phyloP scores from a whole-genome alignment of 2,329 filamentous ascomycete species.

The Claviceps cyperi region DNA sequence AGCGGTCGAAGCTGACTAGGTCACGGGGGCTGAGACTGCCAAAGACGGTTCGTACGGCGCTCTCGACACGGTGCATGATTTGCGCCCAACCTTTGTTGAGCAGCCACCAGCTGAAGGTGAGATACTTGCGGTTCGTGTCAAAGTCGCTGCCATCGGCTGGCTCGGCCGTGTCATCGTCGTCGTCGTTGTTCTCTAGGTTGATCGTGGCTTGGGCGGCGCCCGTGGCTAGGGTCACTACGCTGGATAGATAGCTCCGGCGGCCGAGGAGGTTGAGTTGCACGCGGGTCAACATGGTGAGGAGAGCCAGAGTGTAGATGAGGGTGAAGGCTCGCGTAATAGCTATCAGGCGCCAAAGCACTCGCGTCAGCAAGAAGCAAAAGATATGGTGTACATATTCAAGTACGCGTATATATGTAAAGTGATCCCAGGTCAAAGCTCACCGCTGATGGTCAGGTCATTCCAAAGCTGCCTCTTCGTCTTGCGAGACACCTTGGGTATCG shows the following conservation, averaged over 20 bases:
- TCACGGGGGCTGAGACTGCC: slow-evolving; percentile 80
- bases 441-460: slow-evolving; percentile 94
- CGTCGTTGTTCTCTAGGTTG: slow-evolving; percentile 83
- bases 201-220: slow-evolving; percentile 63
- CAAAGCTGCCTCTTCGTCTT: slow-evolving; percentile 88
- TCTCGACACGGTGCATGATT: slow-evolving; percentile 65
- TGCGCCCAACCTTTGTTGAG: slow-evolving; percentile 81
- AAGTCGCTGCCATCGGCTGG: slow-evolving; percentile 85
- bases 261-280: slow-evolving; percentile 96
- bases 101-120: slow-evolving; percentile 97
- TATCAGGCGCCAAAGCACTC: not conserved
- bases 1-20: slow-evolving; percentile 64
- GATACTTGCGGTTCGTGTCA: slow-evolving; percentile 85
- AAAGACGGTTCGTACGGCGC: slow-evolving; percentile 81
- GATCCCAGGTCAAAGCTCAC: slow-evolving; percentile 33
- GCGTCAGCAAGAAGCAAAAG: not conserved
- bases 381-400: not conserved
- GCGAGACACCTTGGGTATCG: slow-evolving; percentile 31
- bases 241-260: slow-evolving; percentile 87
- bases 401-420: not conserved
- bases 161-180: slow-evolving; percentile 55
- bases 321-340: slow-evolving; percentile 86
- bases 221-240: slow-evolving; percentile 79
- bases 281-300: slow-evolving; percentile 82
- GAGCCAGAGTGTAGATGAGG: slow-evolving; percentile 75